phyloP scores from a whole-genome alignment of 2,329 filamentous ascomycete genomes.

The Botrytis cinerea region DNA sequence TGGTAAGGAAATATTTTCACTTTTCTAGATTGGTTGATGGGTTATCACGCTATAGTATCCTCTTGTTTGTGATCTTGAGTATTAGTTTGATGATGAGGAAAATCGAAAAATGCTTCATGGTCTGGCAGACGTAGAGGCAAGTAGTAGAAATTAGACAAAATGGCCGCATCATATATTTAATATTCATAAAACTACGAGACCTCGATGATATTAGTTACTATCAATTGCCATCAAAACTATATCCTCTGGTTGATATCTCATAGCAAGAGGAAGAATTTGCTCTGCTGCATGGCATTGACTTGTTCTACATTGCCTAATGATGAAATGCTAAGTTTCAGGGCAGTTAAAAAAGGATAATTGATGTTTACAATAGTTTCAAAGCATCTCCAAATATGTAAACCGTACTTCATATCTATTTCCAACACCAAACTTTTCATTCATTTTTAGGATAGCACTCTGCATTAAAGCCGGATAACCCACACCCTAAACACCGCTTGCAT shows the following conservation, averaged over 20 bases:
- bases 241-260: accelerated
- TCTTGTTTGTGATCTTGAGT: not conserved
- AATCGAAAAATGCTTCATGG: not conserved
- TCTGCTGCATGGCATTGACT: not conserved
- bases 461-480: not conserved
- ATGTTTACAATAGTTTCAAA: too few relatives aligned
- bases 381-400: not conserved
- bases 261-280: not conserved
- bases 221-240: not conserved
- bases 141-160: not conserved
- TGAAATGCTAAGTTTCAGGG: too few relatives aligned
- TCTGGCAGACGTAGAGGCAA: not conserved
- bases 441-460: not conserved
- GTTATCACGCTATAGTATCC: not conserved
- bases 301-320: not conserved
- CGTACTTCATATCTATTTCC: not conserved
- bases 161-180: not conserved
- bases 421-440: not conserved
- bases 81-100: not conserved
- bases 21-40: not conserved
- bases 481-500: not conserved
- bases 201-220: not conserved
- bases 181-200: not conserved
- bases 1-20: not conserved
- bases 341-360: not conserved